Conservation (phyloP, 1,284 basidiomycete genomes). For the Gomphus bonarii region DNA sequence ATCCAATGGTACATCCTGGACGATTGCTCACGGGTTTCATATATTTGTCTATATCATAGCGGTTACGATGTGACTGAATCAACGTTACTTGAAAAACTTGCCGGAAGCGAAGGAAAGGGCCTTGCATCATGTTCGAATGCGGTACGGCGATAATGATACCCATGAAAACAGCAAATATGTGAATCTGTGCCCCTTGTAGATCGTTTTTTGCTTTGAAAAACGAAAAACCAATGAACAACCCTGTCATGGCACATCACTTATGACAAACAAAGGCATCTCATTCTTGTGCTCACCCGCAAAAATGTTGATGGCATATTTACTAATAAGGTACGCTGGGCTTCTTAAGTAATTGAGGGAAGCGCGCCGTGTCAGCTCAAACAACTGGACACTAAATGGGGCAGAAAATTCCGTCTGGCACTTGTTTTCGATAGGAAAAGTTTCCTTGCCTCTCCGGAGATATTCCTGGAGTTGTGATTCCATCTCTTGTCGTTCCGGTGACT, state of each 20-base stretch:
- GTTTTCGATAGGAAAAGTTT: not conserved
- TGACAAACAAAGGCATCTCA: conserved; percentile 2
- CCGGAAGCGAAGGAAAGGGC: conserved; percentile 41
- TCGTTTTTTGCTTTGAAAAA: conserved; percentile 62
- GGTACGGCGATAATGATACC: conserved; percentile 34
- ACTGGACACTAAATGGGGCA: conserved; percentile 39
- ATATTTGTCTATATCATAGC: conserved; percentile 35
- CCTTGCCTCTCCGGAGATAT: not conserved
- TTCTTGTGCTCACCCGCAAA: conserved; percentile 16
- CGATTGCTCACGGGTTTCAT: conserved; percentile 64
- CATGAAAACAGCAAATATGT: conserved; percentile 61
- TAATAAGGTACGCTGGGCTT: conserved; percentile 65
- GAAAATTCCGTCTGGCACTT: conserved; percentile 38
- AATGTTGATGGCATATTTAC: conserved; percentile 46
- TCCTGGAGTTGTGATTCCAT: conserved; percentile 7
- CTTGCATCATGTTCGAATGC: conserved; percentile 43
- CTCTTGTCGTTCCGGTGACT: conserved; percentile 8
- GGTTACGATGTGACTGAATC: not conserved
- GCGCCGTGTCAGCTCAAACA: conserved; percentile 38
- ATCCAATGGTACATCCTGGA: conserved; percentile 81
- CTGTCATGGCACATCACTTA: not conserved
- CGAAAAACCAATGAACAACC: conserved; percentile 41
- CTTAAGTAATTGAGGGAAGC: conserved; percentile 48
- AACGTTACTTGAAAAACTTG: not conserved
- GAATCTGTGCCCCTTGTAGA: conserved; percentile 71